These are phyloP conservation scores for Saturnispora ahearnii DNA, from an alignment of 805 yeast species.

Conservation along the genomic window DNA sequence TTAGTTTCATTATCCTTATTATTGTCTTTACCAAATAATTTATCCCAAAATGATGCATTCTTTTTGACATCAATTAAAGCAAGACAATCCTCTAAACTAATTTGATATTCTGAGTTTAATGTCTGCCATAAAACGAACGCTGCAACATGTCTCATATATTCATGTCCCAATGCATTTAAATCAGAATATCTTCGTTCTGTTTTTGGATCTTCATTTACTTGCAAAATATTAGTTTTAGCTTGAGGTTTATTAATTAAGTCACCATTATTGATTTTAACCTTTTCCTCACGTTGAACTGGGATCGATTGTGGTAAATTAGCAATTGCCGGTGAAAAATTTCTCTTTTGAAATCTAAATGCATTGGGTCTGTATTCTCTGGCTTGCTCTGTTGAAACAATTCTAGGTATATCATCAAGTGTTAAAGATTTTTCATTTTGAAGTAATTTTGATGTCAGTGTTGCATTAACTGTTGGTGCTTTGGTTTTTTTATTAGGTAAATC, in stretches of 20 bases:
- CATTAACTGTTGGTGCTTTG: slow-evolving; percentile 26
- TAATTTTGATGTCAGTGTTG: slow-evolving; percentile 48
- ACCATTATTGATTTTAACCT: neutral
- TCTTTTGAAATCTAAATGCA: slow-evolving; percentile 74
- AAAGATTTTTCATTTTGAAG: slow-evolving; percentile 75
- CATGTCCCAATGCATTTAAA: slow-evolving; percentile 47
- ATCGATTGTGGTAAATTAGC: slow-evolving; percentile 31
- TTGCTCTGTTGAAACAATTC: slow-evolving; percentile 95
- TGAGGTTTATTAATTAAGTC: neutral
- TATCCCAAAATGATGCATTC: slow-evolving; percentile 44
- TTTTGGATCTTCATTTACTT: neutral
- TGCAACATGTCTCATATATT: slow-evolving; percentile 50
- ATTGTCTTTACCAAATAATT: slow-evolving; percentile 26
- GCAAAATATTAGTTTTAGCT: neutral
- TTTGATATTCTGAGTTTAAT: slow-evolving; percentile 16
- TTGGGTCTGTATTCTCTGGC: slow-evolving; percentile 90
- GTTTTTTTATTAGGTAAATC: slow-evolving; percentile 18
- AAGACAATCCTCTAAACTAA: slow-evolving; percentile 33
- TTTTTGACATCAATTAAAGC: slow-evolving; percentile 36
- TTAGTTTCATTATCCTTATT: neutral
- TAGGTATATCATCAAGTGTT: slow-evolving; percentile 91
- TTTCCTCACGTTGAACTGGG: slow-evolving; percentile 14
- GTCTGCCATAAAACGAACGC: slow-evolving; percentile 40
- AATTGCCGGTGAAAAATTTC: slow-evolving; percentile 24
- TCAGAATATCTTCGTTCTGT: slow-evolving; percentile 47